These are phyloP conservation scores for Phlebiopsis gigantea DNA, from an alignment of 768 basidiomycete species.

Conservation along the genomic window DNA sequence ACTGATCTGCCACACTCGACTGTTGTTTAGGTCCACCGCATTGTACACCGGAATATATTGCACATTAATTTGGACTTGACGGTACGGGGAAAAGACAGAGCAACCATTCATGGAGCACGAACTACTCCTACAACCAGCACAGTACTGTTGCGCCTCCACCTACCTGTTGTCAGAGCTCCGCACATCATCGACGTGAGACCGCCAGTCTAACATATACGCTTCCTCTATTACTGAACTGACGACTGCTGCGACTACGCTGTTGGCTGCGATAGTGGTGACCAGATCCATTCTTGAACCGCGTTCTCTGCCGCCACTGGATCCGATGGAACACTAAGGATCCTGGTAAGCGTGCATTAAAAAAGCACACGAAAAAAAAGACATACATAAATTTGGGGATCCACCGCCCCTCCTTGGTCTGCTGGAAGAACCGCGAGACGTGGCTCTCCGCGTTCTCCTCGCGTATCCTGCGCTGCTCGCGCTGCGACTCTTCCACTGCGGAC, in stretches of 20 bases:
- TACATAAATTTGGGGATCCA: constrained; percentile 81
- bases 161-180: not conserved
- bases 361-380: constrained; percentile 31
- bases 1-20: not conserved
- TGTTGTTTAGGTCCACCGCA: constrained; percentile 5
- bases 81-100: constrained; percentile 2
- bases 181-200: not conserved
- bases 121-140: constrained; percentile 2
- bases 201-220: constrained; percentile 2
- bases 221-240: not conserved
- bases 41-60: constrained; percentile 19
- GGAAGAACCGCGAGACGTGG: constrained; percentile 80
- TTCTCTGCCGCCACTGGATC: constrained; percentile 61
- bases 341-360: not conserved
- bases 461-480: constrained; percentile 71
- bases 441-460: constrained; percentile 69
- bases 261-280: constrained; percentile 27
- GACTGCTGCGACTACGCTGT: not conserved
- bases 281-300: constrained; percentile 80
- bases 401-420: constrained; percentile 57
- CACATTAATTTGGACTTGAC: constrained; percentile 18
- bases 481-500: constrained; percentile 83
- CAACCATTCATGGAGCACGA: not conserved
- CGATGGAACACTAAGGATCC: constrained; percentile 55
- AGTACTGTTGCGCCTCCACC: not conserved